A percentile compares a stretch with the other conserved stretches of the same genome.
Evolutionary conservation across 202 grass and related monocot genomes (phyloP).

Genomic region (Dendrocalamus latiflorus): DNA sequence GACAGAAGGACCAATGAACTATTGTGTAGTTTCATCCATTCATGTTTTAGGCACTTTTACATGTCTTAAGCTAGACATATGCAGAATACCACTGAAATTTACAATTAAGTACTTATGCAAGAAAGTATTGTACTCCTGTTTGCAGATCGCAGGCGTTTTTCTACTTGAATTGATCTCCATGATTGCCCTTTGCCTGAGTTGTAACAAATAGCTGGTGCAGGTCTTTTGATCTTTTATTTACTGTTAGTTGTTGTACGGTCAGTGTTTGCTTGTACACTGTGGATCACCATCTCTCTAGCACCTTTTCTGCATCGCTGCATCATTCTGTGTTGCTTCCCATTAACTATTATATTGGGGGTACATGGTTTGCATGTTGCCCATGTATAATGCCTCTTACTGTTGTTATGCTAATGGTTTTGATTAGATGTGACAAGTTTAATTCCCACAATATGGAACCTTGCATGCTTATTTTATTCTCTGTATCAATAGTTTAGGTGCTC

Average conservation of each 20-base stretch:
- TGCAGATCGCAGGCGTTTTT: not conserved
- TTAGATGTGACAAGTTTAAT: not conserved
- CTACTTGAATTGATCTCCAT: not conserved
- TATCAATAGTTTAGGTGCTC: not conserved
- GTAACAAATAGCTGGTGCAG: not conserved
- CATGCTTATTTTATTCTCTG: not conserved
- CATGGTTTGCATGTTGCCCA: not conserved
- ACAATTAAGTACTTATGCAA: not conserved
- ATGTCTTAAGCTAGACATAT: no score
- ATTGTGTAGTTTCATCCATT: not conserved
- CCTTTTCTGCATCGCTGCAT: no score
- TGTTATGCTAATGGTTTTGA: not conserved
- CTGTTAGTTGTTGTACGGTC: not conserved
- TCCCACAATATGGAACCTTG: not conserved
- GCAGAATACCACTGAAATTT: not conserved
- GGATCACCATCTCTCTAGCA: not conserved
- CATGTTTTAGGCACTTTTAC: no score
- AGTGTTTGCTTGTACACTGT: not conserved
- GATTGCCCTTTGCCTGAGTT: not conserved
- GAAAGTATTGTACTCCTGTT: no score
- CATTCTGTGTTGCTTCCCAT: no score
- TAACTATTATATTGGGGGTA: not conserved
- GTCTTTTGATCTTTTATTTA: not conserved
- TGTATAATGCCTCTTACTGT: not conserved
- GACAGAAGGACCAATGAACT: not conserved